Base-by-base conservation (phyloP, 2,329 filamentous ascomycete genomes). In the Tolypocladium paradoxum region DNA sequence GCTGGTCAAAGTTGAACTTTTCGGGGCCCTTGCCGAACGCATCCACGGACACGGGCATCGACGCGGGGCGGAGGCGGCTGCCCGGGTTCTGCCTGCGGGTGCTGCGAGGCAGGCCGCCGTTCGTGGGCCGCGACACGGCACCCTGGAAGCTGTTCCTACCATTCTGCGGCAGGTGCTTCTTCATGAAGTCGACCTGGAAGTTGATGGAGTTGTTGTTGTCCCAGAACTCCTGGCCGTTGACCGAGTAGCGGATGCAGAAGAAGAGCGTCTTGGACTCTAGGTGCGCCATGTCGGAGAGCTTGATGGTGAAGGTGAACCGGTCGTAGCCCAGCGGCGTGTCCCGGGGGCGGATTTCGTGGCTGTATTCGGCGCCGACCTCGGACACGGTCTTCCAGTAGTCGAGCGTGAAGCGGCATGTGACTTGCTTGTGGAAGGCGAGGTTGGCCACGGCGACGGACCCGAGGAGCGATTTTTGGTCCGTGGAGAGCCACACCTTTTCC, bases 311-410 rank as follows among this genome's bases (percentile, higher is more conserved):
- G 65, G 85, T 88, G 73, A 99, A 99, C 38, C 89, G 83, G 68
- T 99, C 93, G 61, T 86, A 85, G 48, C 85, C 83, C 60, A 86
- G 77, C 24, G 81, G 73, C 4, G 74, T 74, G 43, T 86, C 81
- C 60, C 81, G 81, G 31, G 82, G 82, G 45, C 83, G 82, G 47
- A 92, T 80, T 70, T 93, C 88, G 56, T 88, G 82, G 66, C 84
- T 85, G 73, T 82, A 99, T 62, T 96, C 90, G n/a, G 89, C 92
- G 37, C 79, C 78, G 2, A 97, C 87, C 67, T 99, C 93, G 0
- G 93, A 99, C 0, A 91, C 95, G 0, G 93, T 99, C 77, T 95
- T 96, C 93, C 93, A 99, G 72, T 95, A 93, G 69, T 99, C 93
- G 48, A 96, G 79, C 0, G 93, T 99, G 69, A 99, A 99, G 50